Conservation (phyloP, 768 basidiomycete genomes). For the Pisolithus tinctorius region DNA sequence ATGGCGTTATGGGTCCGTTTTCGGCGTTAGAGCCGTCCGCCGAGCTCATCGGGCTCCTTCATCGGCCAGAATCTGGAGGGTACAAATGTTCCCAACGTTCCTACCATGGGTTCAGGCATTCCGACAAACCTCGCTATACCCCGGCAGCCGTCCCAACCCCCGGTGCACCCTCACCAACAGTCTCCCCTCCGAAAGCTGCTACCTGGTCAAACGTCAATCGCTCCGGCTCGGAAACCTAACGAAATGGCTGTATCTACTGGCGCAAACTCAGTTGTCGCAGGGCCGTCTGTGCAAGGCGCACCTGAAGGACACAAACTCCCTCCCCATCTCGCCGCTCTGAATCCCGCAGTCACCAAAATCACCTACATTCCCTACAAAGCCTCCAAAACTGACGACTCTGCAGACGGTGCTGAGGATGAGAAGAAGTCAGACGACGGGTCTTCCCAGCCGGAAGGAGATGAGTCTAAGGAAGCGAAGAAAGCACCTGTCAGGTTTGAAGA, state of each 20-base stretch:
- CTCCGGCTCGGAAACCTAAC: conserved; percentile 13
- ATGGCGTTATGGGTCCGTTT: not conserved
- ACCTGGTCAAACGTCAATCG: conserved; percentile 16
- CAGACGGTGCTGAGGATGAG: conserved; percentile 18
- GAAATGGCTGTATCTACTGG: conserved; percentile 11
- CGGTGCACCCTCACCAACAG: conserved; percentile 14
- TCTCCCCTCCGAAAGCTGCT: conserved; percentile 19
- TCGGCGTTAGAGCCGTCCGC: conserved; percentile 18
- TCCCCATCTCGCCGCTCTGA: conserved; percentile 26
- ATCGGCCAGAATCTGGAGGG: conserved; percentile 16
- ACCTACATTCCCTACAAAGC: conserved; percentile 21
- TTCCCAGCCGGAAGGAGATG: conserved; percentile 11
- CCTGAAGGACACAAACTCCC: conserved; percentile 26
- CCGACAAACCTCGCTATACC: conserved; percentile 6
- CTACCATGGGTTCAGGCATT: conserved; percentile 2
- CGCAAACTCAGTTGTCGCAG: conserved; percentile 10
- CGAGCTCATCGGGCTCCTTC: conserved; percentile 14
- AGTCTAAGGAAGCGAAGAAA: conserved; percentile 8
- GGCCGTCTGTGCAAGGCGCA: conserved; percentile 19
- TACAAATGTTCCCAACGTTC: conserved; percentile 3
- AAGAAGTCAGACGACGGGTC: conserved; percentile 15
- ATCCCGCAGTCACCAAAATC: conserved; percentile 26
- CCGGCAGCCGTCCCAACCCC: conserved; percentile 21
- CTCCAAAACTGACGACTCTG: conserved; percentile 12
- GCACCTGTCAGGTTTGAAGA: conserved; percentile 16